Conservation (phyloP, 768 basidiomycete genomes). For the Termitomyces sp. region DNA sequence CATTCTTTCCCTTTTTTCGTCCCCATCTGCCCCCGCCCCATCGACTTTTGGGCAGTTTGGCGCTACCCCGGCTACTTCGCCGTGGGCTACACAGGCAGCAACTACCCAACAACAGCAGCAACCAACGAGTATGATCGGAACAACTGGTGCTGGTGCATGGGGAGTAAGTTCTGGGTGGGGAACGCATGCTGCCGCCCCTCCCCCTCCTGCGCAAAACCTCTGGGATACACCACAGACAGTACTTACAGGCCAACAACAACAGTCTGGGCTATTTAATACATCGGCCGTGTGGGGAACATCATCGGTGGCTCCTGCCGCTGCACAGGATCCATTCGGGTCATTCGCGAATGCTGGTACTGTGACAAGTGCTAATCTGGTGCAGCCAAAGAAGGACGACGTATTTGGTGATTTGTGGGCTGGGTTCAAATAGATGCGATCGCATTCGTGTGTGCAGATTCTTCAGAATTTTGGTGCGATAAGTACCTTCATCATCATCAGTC, state of each 20-base stretch:
- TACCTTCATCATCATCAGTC: not conserved
- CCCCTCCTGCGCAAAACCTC: slow-evolving; percentile 31
- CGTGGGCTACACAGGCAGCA: slow-evolving; percentile 25
- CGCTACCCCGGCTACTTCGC: slow-evolving; percentile 18
- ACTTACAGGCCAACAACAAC: slow-evolving; percentile 19
- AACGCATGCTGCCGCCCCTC: slow-evolving; percentile 23
- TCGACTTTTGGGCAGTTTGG: slow-evolving; percentile 31
- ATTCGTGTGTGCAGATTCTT: not conserved
- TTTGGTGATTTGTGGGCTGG: slow-evolving; percentile 85
- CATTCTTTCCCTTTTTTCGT: slow-evolving; percentile 77
- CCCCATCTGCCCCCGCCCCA: slow-evolving; percentile 29
- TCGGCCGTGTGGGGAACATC: slow-evolving; percentile 57
- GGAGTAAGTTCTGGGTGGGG: slow-evolving; percentile 65
- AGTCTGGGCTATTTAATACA: slow-evolving; percentile 39
- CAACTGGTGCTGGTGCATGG: slow-evolving; percentile 55
- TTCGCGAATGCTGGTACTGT: slow-evolving; percentile 19
- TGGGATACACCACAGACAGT: slow-evolving; percentile 29
- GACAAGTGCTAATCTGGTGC: slow-evolving; percentile 6
- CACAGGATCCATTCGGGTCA: slow-evolving; percentile 30
- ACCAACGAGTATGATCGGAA: slow-evolving; percentile 51
- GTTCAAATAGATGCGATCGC: slow-evolving; percentile 51
- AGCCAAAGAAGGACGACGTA: slow-evolving; percentile 65
- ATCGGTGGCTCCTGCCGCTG: slow-evolving; percentile 11
- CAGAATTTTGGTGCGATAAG: not conserved
- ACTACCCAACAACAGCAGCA: slow-evolving; percentile 12